Evolutionary conservation across 371 early-diverging fungal genomes (phyloP).

Genomic region (Apophysomyces elegans): DNA sequence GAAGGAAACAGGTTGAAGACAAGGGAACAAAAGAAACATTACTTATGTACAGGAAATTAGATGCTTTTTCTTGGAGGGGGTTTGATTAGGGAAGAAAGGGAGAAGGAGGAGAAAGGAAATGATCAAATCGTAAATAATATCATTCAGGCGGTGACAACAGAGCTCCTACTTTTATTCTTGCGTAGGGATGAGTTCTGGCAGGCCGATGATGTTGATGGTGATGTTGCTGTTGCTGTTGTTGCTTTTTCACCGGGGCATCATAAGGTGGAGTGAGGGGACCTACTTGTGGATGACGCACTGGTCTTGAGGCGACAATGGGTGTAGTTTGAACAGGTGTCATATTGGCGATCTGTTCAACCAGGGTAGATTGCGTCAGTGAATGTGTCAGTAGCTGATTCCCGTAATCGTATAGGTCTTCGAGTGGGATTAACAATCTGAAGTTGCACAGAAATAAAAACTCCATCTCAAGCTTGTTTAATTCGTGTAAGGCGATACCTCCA

Average conservation of each 20-base stretch:
- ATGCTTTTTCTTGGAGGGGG: no score
- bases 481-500: constrained; percentile 79
- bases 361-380: constrained; percentile 14
- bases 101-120: no score
- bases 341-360: not conserved
- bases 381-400: constrained; percentile 53
- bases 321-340: constrained; percentile 3
- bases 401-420: constrained; percentile 68
- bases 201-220: not conserved
- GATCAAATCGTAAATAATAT: not conserved
- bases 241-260: constrained; percentile 1
- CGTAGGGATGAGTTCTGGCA: not conserved
- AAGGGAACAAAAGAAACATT: no score
- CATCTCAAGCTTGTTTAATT: constrained; percentile 85
- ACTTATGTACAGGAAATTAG: no score
- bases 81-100: no score
- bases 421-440: constrained; percentile 71
- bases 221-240: no score
- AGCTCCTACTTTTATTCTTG: not conserved
- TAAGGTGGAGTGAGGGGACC: constrained; percentile 2
- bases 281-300: not conserved
- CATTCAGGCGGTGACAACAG: constrained; percentile 5
- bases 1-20: no score
- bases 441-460: constrained; percentile 81
- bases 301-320: not conserved